Evolutionary conservation across 257 asterid species (phyloP).

Genomic region (Solanum pennellii): DNA sequence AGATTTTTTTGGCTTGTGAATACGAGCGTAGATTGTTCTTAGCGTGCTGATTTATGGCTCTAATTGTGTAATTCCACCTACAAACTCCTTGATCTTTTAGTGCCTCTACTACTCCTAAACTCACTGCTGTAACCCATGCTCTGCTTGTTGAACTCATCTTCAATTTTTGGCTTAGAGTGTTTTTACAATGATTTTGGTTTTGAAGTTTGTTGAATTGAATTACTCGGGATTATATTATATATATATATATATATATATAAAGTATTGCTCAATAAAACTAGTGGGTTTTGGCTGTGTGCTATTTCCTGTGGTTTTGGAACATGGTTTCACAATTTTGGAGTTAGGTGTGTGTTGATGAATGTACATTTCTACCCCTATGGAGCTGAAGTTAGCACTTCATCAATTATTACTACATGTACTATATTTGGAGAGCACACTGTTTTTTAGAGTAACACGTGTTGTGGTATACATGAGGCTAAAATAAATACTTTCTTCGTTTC

Average conservation of each 20-base stretch:
- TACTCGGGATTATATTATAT: not conserved
- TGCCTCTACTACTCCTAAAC: constrained; percentile 10
- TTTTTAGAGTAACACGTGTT: not conserved
- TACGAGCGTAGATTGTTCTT: constrained; percentile 1
- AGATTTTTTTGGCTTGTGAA: not conserved
- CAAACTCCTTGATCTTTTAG: constrained; percentile 16
- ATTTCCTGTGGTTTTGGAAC: not conserved
- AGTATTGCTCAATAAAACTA: not conserved
- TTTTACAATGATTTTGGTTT: not conserved
- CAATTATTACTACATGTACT: not conserved
- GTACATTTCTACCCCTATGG: not conserved
- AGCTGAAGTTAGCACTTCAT: not conserved
- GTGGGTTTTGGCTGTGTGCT: not conserved
- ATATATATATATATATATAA: not conserved
- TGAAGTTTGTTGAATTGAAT: not conserved
- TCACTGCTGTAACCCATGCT: constrained; percentile 10
- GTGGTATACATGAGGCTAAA: not conserved
- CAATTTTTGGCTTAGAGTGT: not conserved
- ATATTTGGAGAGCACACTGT: not conserved
- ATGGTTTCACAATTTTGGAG: not conserved
- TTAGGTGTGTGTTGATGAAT: too few species aligned
- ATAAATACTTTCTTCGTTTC: not conserved
- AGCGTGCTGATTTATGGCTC: not conserved
- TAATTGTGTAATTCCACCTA: constrained; percentile 7
- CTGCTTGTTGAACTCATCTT: constrained; percentile 13